Evolutionary conservation across 331 rosid species (phyloP).

Genomic region (Erythrophleum ivorense): DNA sequence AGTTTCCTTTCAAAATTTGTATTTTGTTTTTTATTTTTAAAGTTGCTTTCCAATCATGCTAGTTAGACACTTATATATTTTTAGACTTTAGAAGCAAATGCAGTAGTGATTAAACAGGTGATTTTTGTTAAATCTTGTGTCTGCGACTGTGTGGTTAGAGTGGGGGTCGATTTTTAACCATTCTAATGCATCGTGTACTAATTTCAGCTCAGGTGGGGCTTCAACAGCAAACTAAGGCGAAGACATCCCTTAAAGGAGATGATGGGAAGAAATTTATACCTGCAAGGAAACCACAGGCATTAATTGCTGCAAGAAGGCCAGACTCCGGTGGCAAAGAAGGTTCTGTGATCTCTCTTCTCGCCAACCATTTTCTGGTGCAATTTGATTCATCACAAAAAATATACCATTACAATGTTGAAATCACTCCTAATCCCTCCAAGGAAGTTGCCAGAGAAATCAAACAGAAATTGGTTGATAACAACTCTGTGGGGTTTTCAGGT

Average conservation of each 20-base stretch:
- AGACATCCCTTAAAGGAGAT: slow-evolving; percentile 51
- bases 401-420: slow-evolving; percentile 94
- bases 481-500: slow-evolving; percentile 67
- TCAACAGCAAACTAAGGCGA: slow-evolving; percentile 49
- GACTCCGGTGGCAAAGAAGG: slow-evolving; percentile 98
- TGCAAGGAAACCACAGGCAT: slow-evolving; percentile 57
- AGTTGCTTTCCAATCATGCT: neutral
- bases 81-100: neutral
- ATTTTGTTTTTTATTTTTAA: neutral
- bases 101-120: neutral
- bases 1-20: neutral
- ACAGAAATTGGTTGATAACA: slow-evolving; percentile 70
- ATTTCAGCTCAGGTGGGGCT: slow-evolving; percentile 60
- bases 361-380: slow-evolving; percentile 87
- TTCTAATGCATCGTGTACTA: slow-evolving; percentile 28
- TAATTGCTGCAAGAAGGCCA: slow-evolving; percentile 85
- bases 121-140: neutral
- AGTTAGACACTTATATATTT: neutral
- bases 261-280: slow-evolving; percentile 54
- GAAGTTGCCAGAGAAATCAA: slow-evolving; percentile 84
- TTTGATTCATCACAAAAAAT: slow-evolving; percentile 74
- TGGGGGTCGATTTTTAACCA: neutral
- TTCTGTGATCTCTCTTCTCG: slow-evolving; percentile 72
- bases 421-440: slow-evolving; percentile 89
- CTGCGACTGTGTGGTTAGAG: neutral